Percentiles rank a stretch among this genome's conserved stretches.
phyloP scores from a whole-genome alignment of 208 protist genomes.

The Leishmania guyanensis region DNA sequence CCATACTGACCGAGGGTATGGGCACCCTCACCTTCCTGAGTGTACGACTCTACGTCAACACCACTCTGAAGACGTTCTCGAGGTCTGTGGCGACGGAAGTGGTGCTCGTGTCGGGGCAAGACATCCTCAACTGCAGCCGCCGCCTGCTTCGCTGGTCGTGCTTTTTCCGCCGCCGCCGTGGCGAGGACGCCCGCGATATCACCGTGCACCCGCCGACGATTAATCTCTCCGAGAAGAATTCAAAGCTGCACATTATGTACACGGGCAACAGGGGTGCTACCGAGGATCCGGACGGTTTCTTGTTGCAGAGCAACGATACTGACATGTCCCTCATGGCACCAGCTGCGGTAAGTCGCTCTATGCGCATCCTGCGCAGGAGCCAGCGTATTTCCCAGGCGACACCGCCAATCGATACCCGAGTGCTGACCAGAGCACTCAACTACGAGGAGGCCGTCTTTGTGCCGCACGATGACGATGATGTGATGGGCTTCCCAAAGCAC shows the following conservation, averaged over 20 bases:
- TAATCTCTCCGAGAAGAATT: conserved; percentile 36
- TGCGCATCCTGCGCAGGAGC: conserved; percentile 18
- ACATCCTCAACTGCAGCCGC: conserved; percentile 35
- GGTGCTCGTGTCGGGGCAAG: conserved; percentile 54
- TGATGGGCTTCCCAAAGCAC: conserved; percentile 10
- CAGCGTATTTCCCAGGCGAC: conserved; percentile 14
- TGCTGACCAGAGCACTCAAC: conserved; percentile 25
- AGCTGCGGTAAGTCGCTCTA: conserved; percentile 14
- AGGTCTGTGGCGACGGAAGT: conserved; percentile 64
- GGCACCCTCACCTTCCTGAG: conserved; percentile 54
- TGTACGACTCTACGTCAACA: conserved; percentile 41
- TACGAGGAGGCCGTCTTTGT: conserved; percentile 41
- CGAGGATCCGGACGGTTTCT: not conserved
- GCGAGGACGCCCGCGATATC: conserved; percentile 11
- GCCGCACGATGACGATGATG: conserved; percentile 16
- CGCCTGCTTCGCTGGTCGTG: conserved; percentile 61
- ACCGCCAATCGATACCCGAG: conserved; percentile 16
- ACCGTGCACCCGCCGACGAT: conserved; percentile 31
- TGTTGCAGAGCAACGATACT: not conserved
- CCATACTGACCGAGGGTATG: conserved; percentile 54
- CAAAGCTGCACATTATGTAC: conserved; percentile 23
- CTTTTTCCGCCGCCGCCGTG: conserved; percentile 42
- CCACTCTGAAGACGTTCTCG: conserved; percentile 44
- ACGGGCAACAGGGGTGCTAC: not conserved
- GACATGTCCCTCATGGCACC: conserved; percentile 7